Base-by-base conservation (phyloP, 1,284 basidiomycete species). In the Megacollybia platyphylla region DNA sequence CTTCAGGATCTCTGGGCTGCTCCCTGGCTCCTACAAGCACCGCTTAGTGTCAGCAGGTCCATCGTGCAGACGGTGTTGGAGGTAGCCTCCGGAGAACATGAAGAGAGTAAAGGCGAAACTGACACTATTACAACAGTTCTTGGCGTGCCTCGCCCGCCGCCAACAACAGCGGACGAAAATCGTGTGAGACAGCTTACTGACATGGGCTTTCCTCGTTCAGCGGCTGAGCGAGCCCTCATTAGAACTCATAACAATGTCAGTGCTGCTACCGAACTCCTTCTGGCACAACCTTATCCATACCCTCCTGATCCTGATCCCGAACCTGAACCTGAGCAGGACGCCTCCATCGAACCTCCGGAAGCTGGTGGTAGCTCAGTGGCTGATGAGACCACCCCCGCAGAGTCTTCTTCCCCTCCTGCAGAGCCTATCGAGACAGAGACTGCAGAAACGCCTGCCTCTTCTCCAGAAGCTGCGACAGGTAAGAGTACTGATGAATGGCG, bases 161-260 rank as follows among this genome's bases (percentile, higher is more conserved):
- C 67, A 13, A 57, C 70, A 42, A 73, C 73, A 2, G 77, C 84
- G 0, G 86, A 89, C 53, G 85, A 89, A 54, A 71, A 69, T 44
- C 76, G 82, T 26, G 76, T 97, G 38, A 73, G 77, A 40, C 84
- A 90, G 53, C 68, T 98, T 40, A 82, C 80, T 11, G 94, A 98
- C 51, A 98, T 99, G 96, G 96, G 96, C 40, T 99, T 98, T 64
- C 79, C 87, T 20, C 77, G 89, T 7, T 74, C 76, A 34, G 87
- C 89, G 3, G 87, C 87, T 1, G 83, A 88, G 54, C 76, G 79
- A 44, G 94, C 94, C 3, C 65, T 99, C 15, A 60, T 73, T 15
- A 83, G 92, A 17, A 82, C 84, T 10, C 77, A 85, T 48, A 97
- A 97, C 63, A 96, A 96, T 52, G 70, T 97, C 51, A 82, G 72